Conservation (phyloP, 331 rosid species). For the Telfairia occidentalis region DNA sequence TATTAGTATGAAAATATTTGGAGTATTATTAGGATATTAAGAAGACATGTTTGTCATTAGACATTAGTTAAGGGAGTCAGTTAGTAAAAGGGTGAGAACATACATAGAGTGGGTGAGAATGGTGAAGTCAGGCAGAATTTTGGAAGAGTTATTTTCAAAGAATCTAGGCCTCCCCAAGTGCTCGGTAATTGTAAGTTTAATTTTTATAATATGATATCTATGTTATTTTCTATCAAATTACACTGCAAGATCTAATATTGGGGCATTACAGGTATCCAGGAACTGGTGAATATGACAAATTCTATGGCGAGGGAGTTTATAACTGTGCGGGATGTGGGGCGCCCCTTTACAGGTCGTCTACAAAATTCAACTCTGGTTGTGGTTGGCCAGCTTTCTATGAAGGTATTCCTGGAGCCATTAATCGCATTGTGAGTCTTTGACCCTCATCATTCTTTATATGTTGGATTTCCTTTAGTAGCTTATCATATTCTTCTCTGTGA, state of each 20-base stretch:
- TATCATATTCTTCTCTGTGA: not conserved
- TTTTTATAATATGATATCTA: not conserved
- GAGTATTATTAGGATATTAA: not conserved
- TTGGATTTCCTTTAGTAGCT: not conserved
- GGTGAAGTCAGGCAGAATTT: not conserved
- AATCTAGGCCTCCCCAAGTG: not conserved
- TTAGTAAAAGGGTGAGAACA: not conserved
- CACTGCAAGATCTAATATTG: not conserved
- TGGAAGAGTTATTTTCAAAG: not conserved
- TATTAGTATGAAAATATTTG: too few relatives aligned
- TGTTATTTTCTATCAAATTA: not conserved
- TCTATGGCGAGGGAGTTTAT: slow-evolving; percentile 57
- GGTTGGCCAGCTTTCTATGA: slow-evolving; percentile 97
- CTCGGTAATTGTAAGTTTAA: not conserved
- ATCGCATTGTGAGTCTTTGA: slow-evolving; percentile 39
- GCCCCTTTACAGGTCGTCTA: slow-evolving; percentile 58
- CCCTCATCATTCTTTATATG: not conserved
- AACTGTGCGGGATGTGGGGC: slow-evolving; percentile 72
- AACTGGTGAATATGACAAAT: slow-evolving; percentile 66
- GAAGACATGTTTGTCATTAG: not conserved
- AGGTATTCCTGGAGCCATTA: slow-evolving; percentile 79
- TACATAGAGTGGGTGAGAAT: not conserved
- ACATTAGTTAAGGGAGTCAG: not conserved
- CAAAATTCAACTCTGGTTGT: slow-evolving; percentile 83
- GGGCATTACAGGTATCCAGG: slow-evolving; percentile 45